phyloP scores from a whole-genome alignment of 495 filamentous ascomycete species.

The Penicillium coprophilum region DNA sequence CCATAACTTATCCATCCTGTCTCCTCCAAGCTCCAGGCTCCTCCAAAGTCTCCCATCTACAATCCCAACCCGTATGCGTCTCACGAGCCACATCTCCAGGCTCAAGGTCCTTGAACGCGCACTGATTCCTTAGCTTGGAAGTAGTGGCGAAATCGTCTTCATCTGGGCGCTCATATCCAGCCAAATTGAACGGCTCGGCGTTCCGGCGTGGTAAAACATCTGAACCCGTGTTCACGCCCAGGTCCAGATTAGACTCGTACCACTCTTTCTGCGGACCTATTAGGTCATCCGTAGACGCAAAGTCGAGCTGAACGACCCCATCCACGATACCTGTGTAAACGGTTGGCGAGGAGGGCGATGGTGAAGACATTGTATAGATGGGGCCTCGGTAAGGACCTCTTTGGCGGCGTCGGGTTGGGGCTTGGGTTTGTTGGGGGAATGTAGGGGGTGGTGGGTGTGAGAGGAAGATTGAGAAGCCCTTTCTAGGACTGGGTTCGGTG shows the following conservation, averaged over 20 bases:
- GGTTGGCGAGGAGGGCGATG: constrained; percentile 53
- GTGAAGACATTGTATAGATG: constrained; percentile 59
- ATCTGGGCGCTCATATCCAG: constrained; percentile 45
- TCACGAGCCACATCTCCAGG: constrained; percentile 22
- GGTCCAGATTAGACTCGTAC: constrained; percentile 35
- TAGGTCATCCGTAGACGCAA: constrained; percentile 50
- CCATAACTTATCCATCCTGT: constrained; percentile 7
- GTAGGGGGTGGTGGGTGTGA: constrained; percentile 25
- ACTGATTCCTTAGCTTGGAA: constrained; percentile 40
- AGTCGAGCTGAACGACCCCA: constrained; percentile 52
- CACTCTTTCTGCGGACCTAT: constrained; percentile 31
- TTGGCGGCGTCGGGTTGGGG: constrained; percentile 13
- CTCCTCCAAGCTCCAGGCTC: constrained; percentile 40
- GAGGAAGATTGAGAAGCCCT: constrained; percentile 44
- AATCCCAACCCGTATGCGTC: constrained; percentile 38
- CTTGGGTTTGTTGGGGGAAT: constrained; percentile 2
- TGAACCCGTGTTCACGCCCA: constrained; percentile 17
- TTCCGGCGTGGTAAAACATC: not conserved
- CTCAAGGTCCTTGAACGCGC: constrained; percentile 25
- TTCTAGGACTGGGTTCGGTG: constrained; percentile 18
- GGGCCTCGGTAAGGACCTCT: constrained; percentile 40
- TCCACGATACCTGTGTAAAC: constrained; percentile 59
- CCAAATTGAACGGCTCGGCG: constrained; percentile 30
- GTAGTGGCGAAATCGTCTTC: constrained; percentile 32
- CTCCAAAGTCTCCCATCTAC: constrained; percentile 36